Evolutionary conservation across 148 eudicot species (phyloP).

Genomic region (Rheum nobile): DNA sequence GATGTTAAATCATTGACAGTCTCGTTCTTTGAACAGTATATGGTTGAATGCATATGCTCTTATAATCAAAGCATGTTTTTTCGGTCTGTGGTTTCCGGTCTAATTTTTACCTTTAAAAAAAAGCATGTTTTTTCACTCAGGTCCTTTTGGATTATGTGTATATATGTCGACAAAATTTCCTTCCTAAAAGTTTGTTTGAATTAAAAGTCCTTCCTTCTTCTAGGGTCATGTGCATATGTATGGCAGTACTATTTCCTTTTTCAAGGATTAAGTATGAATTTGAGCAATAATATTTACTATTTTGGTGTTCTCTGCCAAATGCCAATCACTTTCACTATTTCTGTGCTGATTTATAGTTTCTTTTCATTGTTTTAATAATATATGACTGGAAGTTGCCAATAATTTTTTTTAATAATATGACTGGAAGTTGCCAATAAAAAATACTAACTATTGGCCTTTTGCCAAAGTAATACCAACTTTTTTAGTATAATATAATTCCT

Average conservation of each 20-base stretch:
- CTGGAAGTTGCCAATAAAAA: background rate
- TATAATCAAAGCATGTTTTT: background rate
- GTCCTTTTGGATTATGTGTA: background rate
- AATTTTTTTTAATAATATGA: background rate
- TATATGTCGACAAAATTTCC: background rate
- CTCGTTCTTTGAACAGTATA: background rate
- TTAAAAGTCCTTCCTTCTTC: background rate
- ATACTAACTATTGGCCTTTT: background rate
- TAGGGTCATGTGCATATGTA: background rate
- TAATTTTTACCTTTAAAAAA: too few relatives aligned
- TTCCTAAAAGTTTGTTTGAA: background rate
- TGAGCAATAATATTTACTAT: background rate
- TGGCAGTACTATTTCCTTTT: background rate
- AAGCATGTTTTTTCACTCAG: background rate
- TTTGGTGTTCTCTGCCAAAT: background rate
- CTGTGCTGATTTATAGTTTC: background rate
- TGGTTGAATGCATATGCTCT: background rate
- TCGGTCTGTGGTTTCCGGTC: too few relatives aligned
- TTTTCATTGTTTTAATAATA: background rate
- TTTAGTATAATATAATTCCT: background rate
- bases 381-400: background rate
- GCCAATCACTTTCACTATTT: background rate
- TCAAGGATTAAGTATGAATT: background rate
- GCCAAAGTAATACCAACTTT: background rate
- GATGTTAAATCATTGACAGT: background rate